These are phyloP conservation scores for Xerophyta viscosa DNA, from an alignment of 106 monocot species.

Conservation along the genomic window DNA sequence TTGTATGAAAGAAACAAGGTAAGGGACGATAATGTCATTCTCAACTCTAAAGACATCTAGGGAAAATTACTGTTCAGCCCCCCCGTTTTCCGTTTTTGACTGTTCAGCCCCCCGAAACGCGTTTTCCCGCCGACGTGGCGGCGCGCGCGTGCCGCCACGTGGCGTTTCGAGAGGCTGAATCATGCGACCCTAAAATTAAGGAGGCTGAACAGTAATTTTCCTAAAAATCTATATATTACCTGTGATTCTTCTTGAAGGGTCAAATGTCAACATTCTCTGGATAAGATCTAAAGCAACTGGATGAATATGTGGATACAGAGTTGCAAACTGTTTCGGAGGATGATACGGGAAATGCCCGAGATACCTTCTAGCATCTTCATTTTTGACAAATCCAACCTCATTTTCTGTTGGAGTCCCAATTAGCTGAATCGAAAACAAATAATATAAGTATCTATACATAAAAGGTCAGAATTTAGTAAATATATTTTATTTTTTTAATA, in stretches of 20 bases:
- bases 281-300: constrained; percentile 78
- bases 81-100: not conserved
- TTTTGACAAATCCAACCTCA: constrained; percentile 66
- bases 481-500: too few relatives aligned
- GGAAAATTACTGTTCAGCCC: not conserved
- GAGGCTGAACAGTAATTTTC: too few relatives aligned
- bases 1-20: too few relatives aligned
- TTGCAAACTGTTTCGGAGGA: constrained; percentile 47
- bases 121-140: too few relatives aligned
- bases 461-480: too few relatives aligned
- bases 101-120: too few relatives aligned
- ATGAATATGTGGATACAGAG: constrained; percentile 54
- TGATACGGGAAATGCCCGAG: constrained; percentile 66
- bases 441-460: not conserved
- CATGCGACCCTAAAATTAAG: too few relatives aligned
- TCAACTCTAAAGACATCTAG: too few relatives aligned
- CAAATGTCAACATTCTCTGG: constrained; percentile 84
- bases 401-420: constrained; percentile 79
- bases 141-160: too few relatives aligned
- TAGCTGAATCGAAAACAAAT: constrained; percentile 14
- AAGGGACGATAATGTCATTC: too few relatives aligned
- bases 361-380: constrained; percentile 78
- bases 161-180: too few relatives aligned
- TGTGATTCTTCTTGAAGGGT: constrained; percentile 81
- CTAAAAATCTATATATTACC: constrained; percentile 28